phyloP scores from a whole-genome alignment of 78 protist species.

The Emiliania huxleyi region DNA sequence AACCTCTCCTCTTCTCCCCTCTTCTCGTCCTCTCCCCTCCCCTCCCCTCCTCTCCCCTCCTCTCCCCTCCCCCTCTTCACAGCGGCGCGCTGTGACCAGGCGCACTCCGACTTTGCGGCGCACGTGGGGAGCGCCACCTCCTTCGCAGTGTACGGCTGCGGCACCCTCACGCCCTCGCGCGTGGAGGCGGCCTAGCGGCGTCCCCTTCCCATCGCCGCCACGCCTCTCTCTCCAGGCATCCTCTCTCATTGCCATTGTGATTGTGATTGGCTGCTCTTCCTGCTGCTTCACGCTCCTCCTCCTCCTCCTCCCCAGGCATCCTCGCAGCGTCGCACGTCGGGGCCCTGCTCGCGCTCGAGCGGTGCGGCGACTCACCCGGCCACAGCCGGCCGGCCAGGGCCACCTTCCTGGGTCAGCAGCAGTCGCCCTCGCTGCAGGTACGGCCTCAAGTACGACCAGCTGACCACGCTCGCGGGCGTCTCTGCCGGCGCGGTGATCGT shows the following conservation, averaged over 20 bases:
- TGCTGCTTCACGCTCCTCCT: too few species aligned
- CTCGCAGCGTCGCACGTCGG: background rate
- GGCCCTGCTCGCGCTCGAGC: background rate
- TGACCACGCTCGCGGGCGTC: background rate
- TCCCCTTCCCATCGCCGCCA: background rate
- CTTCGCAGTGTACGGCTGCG: slow-evolving; percentile 1
- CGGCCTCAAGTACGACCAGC: background rate
- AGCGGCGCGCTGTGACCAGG: background rate
- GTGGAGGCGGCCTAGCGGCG: background rate
- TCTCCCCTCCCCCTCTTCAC: too few species aligned
- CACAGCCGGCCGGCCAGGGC: background rate
- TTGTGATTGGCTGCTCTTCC: too few species aligned
- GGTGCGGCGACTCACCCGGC: background rate
- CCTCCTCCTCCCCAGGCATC: too few species aligned
- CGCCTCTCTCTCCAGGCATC: background rate
- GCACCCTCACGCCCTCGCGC: background rate
- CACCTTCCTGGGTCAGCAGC: background rate
- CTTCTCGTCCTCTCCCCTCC: too few species aligned
- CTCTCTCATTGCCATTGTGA: too few species aligned
- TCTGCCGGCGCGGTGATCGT: background rate
- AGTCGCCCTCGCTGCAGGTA: background rate
- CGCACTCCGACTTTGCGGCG: background rate
- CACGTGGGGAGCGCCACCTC: background rate
- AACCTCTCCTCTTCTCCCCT: too few species aligned
- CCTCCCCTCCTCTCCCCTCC: too few species aligned